Evolutionary conservation across 495 filamentous ascomycete species (phyloP).

Genomic region (Penicillium salamii): DNA sequence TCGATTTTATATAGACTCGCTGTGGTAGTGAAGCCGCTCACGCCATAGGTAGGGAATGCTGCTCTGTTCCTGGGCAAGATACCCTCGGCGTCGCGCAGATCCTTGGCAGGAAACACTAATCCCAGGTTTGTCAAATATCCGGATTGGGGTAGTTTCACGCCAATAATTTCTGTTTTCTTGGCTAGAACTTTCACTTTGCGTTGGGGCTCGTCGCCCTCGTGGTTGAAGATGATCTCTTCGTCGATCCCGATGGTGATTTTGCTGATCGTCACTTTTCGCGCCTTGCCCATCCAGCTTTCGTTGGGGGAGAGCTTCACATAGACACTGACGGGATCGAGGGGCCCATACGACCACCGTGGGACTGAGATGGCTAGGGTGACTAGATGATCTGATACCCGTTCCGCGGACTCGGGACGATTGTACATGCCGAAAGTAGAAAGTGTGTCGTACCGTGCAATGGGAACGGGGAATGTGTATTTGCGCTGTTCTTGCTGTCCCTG

Average conservation of each 20-base stretch:
- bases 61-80: constrained; percentile 80
- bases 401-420: constrained; percentile 86
- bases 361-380: constrained; percentile 89
- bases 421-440: constrained; percentile 99
- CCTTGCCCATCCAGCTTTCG: constrained; percentile 84
- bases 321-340: constrained; percentile 90
- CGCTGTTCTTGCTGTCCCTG: constrained; percentile 81
- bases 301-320: constrained; percentile 93
- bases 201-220: constrained; percentile 94
- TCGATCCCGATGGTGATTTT: constrained; percentile 93
- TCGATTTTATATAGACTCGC: constrained; percentile 97
- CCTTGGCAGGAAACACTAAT: constrained; percentile 86
- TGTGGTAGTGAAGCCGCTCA: constrained; percentile 89
- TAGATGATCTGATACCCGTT: constrained; percentile 81
- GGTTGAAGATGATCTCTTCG: constrained; percentile 96
- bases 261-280: constrained; percentile 87
- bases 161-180: constrained; percentile 77
- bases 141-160: constrained; percentile 77
- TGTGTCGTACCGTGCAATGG: constrained; percentile 89
- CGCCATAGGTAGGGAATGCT: constrained; percentile 83
- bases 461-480: constrained; percentile 89
- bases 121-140: constrained; percentile 91
- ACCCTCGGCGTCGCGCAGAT: constrained; percentile 82
- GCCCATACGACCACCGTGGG: constrained; percentile 95
- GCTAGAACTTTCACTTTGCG: constrained; percentile 84